Evolutionary conservation across 352 stramenopile species (phyloP).

Genomic region (Phytophthora constricta): DNA sequence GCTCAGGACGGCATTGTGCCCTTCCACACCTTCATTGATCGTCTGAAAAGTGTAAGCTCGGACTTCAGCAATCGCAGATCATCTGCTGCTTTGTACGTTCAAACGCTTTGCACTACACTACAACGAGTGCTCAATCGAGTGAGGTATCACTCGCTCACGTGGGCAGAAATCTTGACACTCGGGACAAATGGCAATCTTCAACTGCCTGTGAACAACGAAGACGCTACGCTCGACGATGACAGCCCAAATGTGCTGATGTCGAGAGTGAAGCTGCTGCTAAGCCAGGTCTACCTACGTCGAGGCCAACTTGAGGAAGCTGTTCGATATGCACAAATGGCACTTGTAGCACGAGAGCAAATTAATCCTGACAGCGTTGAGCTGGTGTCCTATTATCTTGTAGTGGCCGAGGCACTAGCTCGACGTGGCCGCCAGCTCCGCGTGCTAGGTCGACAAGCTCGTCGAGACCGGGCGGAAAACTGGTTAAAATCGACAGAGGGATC

Average conservation of each 20-base stretch:
- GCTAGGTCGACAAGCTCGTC: conserved; percentile 52
- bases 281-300: conserved; percentile 55
- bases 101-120: conserved; percentile 34
- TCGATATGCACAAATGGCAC: conserved; percentile 50
- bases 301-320: conserved; percentile 68
- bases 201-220: conserved; percentile 26
- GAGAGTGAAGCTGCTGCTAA: conserved; percentile 57
- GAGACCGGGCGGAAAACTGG: conserved; percentile 56
- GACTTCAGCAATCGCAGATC: conserved; percentile 30
- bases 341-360: conserved; percentile 51
- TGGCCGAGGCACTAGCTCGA: conserved; percentile 58
- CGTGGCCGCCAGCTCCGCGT: conserved; percentile 59
- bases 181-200: conserved; percentile 12
- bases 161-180: conserved; percentile 31
- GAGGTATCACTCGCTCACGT: conserved; percentile 36
- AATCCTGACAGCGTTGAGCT: conserved; percentile 35
- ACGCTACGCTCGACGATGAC: conserved; percentile 15
- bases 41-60: conserved; percentile 29
- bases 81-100: conserved; percentile 31
- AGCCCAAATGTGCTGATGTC: conserved; percentile 38
- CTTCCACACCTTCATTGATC: conserved; percentile 44
- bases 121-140: conserved; percentile 35
- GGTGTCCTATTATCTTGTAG: conserved; percentile 61
- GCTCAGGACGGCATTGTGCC: conserved; percentile 53
- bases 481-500: conserved; percentile 57